Evolutionary conservation across 345 rosid genomes (phyloP).

Genomic region (Zanthoxylum bungeanum): DNA sequence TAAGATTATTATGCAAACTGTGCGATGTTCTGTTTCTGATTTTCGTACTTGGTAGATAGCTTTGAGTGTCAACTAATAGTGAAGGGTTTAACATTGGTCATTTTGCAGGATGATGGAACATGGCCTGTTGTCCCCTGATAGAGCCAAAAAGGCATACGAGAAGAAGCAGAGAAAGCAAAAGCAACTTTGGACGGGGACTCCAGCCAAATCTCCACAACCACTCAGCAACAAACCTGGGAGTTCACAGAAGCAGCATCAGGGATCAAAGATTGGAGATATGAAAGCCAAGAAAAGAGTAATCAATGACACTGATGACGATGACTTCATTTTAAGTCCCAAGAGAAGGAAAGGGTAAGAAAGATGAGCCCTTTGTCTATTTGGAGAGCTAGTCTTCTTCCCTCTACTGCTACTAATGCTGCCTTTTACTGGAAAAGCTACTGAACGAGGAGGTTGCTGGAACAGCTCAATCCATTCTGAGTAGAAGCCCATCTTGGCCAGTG

Average conservation of each 20-base stretch:
- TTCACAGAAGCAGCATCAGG: conserved; percentile 52
- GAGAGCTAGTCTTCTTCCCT: too few relatives aligned
- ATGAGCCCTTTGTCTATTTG: conserved; percentile 12
- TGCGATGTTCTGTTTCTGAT: too few relatives aligned
- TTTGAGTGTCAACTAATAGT: not conserved
- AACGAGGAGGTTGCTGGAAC: too few relatives aligned
- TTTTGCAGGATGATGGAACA: conserved; percentile 97
- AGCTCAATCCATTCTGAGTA: too few relatives aligned
- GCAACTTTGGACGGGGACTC: conserved; percentile 67
- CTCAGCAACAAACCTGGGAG: conserved; percentile 49
- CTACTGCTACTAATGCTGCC: too few relatives aligned
- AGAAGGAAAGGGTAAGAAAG: conserved; percentile 66
- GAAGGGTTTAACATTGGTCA: conserved; percentile 2
- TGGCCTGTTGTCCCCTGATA: conserved; percentile 75
- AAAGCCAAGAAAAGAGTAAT: conserved; percentile 60
- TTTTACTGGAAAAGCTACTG: too few relatives aligned
- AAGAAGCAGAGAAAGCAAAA: conserved; percentile 90
- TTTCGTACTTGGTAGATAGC: not conserved
- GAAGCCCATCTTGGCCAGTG: too few relatives aligned
- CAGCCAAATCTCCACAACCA: conserved; percentile 48
- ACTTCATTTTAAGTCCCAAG: conserved; percentile 55
- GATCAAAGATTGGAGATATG: conserved; percentile 55
- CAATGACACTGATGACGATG: conserved; percentile 46
- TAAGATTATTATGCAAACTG: too few relatives aligned
- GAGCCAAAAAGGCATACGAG: conserved; percentile 69